These are phyloP conservation scores for Aspergillus sp. DNA, from an alignment of 2,329 filamentous ascomycete species.

Conservation along the genomic window DNA sequence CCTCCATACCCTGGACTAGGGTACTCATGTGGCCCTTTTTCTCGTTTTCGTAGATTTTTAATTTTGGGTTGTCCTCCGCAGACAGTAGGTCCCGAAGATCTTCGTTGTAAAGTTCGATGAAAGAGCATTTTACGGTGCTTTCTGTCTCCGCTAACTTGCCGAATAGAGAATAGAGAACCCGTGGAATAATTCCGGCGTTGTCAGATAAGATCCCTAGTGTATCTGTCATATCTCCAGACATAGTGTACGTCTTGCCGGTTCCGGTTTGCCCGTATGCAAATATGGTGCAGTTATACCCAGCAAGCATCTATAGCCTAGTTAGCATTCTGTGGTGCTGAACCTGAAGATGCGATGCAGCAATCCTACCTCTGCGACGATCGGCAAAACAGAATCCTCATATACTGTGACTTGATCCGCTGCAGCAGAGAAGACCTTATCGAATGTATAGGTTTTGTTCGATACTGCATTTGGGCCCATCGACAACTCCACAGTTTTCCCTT, in stretches of 20 bases:
- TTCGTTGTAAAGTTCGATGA: slow-evolving; percentile 98
- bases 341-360: not conserved
- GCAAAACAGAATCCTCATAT: slow-evolving; percentile 92
- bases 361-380: slow-evolving; percentile 84
- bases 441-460: slow-evolving; percentile 94
- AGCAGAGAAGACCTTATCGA: slow-evolving; percentile 95
- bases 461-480: slow-evolving; percentile 91
- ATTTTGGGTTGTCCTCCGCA: slow-evolving; percentile 74
- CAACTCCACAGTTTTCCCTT: slow-evolving; percentile 78
- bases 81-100: slow-evolving; percentile 89
- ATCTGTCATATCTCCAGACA: slow-evolving; percentile 96
- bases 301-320: slow-evolving; percentile 67
- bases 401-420: slow-evolving; percentile 92
- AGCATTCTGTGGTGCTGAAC: not conserved
- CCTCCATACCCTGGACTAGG: slow-evolving; percentile 95
- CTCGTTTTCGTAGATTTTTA: slow-evolving; percentile 91
- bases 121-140: slow-evolving; percentile 93
- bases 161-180: slow-evolving; percentile 84
- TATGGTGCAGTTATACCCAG: slow-evolving; percentile 96
- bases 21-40: slow-evolving; percentile 83
- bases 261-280: slow-evolving; percentile 98
- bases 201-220: slow-evolving; percentile 83
- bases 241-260: slow-evolving; percentile 98
- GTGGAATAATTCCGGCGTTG: slow-evolving; percentile 90
- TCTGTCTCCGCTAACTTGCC: slow-evolving; percentile 80